phyloP scores from a whole-genome alignment of 2,329 filamentous ascomycete genomes.

The Cephalotrichum gorgonifer region DNA sequence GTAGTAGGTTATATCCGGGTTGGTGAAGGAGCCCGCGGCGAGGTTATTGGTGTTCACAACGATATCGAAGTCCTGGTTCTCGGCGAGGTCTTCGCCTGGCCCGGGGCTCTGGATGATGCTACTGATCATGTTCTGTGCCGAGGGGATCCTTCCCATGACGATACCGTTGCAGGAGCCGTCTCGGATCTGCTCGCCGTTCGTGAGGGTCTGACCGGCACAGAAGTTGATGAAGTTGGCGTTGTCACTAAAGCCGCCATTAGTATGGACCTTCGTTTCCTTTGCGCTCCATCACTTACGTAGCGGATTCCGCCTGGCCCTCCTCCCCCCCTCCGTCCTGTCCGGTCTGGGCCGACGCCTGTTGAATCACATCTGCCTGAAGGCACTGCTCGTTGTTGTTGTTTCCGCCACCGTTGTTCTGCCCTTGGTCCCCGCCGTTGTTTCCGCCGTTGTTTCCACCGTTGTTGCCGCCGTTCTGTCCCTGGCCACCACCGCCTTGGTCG shows the following conservation, averaged over 20 bases:
- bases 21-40: slow-evolving; percentile 48
- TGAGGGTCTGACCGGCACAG: slow-evolving; percentile 41
- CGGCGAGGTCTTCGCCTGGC: slow-evolving; percentile 35
- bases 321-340: slow-evolving; percentile 8
- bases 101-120: slow-evolving; percentile 41
- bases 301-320: slow-evolving; percentile 38
- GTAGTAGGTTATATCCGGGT: slow-evolving; percentile 50
- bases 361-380: slow-evolving; percentile 5
- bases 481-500: not conserved
- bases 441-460: not conserved
- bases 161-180: slow-evolving; percentile 55
- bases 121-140: slow-evolving; percentile 45
- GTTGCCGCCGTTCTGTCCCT: slow-evolving; percentile 9
- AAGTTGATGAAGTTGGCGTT: slow-evolving; percentile 55
- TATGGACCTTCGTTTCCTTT: not conserved
- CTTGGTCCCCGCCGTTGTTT: not conserved
- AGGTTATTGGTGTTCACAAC: slow-evolving; percentile 43
- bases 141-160: slow-evolving; percentile 52
- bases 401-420: not conserved
- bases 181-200: slow-evolving; percentile 49
- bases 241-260: slow-evolving; percentile 27
- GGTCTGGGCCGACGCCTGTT: slow-evolving; percentile 7
- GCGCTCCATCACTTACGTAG: slow-evolving; percentile 29
- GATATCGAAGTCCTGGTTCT: slow-evolving; percentile 40
- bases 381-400: slow-evolving; percentile 9